These are phyloP conservation scores for Termitomyces sp. DNA, from an alignment of 768 basidiomycete species.

Conservation along the genomic window DNA sequence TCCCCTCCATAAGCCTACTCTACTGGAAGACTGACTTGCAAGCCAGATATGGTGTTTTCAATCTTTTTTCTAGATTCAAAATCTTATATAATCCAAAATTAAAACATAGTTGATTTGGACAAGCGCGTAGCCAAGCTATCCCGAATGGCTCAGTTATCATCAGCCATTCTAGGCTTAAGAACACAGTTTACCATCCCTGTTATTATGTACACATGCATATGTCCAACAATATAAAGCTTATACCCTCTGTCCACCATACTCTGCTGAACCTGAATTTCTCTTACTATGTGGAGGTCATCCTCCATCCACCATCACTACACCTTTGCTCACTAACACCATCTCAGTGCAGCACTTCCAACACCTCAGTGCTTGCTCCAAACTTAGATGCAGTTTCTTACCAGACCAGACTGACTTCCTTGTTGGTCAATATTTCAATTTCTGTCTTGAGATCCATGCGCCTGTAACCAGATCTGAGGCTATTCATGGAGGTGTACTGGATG, in stretches of 20 bases:
- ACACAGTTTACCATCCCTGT: background rate
- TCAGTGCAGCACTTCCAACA: constrained; percentile 36
- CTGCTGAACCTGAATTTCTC: background rate
- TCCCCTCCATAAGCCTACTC: too few relatives aligned
- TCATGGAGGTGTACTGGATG: constrained; percentile 30
- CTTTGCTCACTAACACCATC: background rate
- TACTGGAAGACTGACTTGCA: too few relatives aligned
- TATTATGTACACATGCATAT: background rate
- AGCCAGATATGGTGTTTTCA: too few relatives aligned
- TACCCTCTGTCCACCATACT: background rate
- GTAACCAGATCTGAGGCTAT: constrained; percentile 32
- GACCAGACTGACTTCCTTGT: constrained; percentile 41
- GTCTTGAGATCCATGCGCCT: constrained; percentile 40
- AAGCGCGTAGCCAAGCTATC: too few relatives aligned
- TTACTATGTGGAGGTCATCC: background rate
- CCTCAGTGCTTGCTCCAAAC: constrained; percentile 35
- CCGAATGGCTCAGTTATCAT: background rate
- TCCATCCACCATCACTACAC: background rate
- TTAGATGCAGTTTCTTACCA: constrained; percentile 40
- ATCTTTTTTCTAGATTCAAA: too few relatives aligned
- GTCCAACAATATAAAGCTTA: background rate
- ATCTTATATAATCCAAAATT: too few relatives aligned
- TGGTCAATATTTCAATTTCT: constrained; percentile 39
- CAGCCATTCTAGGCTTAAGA: background rate
- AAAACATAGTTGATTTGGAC: too few relatives aligned